Percentiles rank a stretch among this genome's conserved stretches.
phyloP scores from a whole-genome alignment of 805 yeast genomes.

The Teunomyces atbi region DNA sequence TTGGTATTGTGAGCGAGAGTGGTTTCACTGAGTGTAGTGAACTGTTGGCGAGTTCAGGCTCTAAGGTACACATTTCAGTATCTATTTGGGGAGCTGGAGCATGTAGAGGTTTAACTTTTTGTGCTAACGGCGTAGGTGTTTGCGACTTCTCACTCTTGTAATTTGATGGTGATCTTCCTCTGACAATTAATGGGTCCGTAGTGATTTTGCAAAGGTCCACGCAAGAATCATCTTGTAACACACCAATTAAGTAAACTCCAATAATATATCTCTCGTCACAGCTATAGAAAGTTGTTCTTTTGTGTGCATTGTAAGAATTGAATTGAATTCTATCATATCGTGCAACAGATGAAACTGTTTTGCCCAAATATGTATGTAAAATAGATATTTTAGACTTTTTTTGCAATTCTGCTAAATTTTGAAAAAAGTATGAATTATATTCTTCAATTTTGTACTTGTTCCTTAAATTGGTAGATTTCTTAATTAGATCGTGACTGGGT shows the following conservation, averaged over 20 bases:
- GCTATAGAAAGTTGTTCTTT: constrained; percentile 5
- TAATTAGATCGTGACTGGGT: constrained; percentile 20
- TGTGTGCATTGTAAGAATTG: constrained; percentile 6
- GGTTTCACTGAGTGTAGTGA: not conserved
- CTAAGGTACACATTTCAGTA: not conserved
- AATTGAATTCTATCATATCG: constrained; percentile 26
- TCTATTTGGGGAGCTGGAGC: not conserved
- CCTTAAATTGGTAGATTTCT: constrained; percentile 21
- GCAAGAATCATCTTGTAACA: constrained; percentile 8
- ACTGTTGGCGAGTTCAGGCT: not conserved
- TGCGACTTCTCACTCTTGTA: constrained; percentile 23
- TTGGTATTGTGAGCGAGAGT: not conserved
- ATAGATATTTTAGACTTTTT: constrained; percentile 1
- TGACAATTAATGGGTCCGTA: constrained; percentile 59
- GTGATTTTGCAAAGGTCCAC: constrained; percentile 24
- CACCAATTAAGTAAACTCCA: constrained; percentile 17
- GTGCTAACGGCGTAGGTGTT: not conserved
- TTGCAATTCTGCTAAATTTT: constrained; percentile 7
- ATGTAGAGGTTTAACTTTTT: not conserved
- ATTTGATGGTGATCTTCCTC: constrained; percentile 68
- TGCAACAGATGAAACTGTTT: constrained; percentile 14
- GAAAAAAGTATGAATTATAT: constrained; percentile 17
- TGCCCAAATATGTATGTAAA: constrained; percentile 8
- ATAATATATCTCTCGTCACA: constrained; percentile 13
- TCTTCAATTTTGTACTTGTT: constrained; percentile 17